Conservation (phyloP, 306 rosid genomes). For the Castanea crenata region DNA sequence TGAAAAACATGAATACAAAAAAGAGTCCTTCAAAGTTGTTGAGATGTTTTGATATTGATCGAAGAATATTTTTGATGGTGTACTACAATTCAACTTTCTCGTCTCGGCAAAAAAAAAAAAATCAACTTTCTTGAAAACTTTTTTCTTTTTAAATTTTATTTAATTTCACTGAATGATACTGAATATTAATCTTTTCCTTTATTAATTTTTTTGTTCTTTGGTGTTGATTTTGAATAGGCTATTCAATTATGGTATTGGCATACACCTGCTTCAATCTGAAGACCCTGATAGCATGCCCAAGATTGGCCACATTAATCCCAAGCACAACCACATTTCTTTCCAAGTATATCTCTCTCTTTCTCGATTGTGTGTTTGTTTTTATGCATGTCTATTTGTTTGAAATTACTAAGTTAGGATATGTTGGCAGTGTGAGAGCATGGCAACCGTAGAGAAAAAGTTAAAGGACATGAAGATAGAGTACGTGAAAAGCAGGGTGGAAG, state of each 20-base stretch:
- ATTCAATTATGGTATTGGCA: slow-evolving; percentile 72
- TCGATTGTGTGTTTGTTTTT: not conserved
- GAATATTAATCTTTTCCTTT: not conserved
- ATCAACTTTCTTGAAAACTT: not conserved
- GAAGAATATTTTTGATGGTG: slow-evolving; percentile 28
- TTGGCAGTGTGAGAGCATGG: slow-evolving; percentile 64
- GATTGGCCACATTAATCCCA: slow-evolving; percentile 57
- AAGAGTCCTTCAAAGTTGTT: not conserved
- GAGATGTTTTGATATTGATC: not conserved
- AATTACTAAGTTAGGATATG: not conserved
- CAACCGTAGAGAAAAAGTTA: slow-evolving; percentile 50
- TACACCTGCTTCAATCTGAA: slow-evolving; percentile 73
- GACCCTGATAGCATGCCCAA: slow-evolving; percentile 46
- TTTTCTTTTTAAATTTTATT: no score
- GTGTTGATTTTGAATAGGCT: slow-evolving; percentile 46
- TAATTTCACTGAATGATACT: not conserved
- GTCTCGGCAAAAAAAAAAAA: not conserved
- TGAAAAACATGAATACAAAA: not conserved
- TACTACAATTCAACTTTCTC: not conserved
- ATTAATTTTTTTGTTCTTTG: not conserved
- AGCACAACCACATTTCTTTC: slow-evolving; percentile 63
- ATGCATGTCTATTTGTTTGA: not conserved
- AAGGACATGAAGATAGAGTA: slow-evolving; percentile 62
- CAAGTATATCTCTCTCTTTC: slow-evolving; percentile 29
- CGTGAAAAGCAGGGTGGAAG: slow-evolving; percentile 57